Percentiles rank a stretch among this genome's conserved stretches.
These are phyloP conservation scores for Zelopaecilomyces penicillatus DNA, from an alignment of 2,329 filamentous ascomycete species.

Conservation along the genomic window DNA sequence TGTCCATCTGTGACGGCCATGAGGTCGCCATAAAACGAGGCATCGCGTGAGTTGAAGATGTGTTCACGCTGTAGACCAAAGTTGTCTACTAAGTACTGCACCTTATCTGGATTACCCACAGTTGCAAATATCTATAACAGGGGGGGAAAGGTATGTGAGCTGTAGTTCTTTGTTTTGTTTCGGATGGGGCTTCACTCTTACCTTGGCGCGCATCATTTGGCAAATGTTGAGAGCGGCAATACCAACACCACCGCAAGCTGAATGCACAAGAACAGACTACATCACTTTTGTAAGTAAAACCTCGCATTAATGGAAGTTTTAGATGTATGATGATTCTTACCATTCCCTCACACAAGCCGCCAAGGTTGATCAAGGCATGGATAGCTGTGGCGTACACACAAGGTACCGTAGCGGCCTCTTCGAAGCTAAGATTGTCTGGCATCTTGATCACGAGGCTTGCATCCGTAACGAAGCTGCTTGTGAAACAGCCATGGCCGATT, in stretches of 20 bases:
- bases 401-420: conserved; percentile 21
- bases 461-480: neutral
- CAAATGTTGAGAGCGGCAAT: conserved; percentile 3
- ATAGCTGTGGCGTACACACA: conserved; percentile 22
- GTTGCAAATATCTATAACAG: conserved; percentile 23
- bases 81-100: conserved; percentile 19
- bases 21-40: conserved; percentile 22
- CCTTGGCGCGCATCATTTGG: conserved; percentile 2
- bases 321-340: no score
- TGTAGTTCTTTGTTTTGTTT: neutral
- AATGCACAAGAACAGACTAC: conserved; percentile 4
- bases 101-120: conserved; percentile 26
- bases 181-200: neutral
- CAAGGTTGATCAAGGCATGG: conserved; percentile 13
- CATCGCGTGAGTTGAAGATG: conserved; percentile 26
- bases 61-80: conserved; percentile 23
- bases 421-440: conserved; percentile 18
- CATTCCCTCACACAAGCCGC: conserved; percentile 4
- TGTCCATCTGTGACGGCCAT: conserved; percentile 16
- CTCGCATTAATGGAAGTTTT: neutral
- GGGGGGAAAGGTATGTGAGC: neutral
- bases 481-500: conserved; percentile 1
- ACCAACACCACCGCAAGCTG: conserved; percentile 7
- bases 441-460: conserved; percentile 15
- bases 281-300: neutral